Conservation (phyloP, 208 protist species). For the Crithidia sp. region DNA sequence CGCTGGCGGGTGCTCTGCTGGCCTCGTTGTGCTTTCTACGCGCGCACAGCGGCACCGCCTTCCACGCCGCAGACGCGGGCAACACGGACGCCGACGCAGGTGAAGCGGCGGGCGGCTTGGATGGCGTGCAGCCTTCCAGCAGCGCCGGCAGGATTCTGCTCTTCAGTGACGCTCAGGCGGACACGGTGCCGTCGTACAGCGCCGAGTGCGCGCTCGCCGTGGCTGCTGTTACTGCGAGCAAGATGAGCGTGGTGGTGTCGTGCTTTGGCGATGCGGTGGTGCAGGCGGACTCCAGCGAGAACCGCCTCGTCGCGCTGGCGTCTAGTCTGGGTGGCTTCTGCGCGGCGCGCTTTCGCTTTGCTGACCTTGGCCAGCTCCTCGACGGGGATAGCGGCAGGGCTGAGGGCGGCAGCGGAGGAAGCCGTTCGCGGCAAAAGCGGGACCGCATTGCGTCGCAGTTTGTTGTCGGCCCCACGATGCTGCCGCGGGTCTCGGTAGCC, state of each 20-base stretch:
- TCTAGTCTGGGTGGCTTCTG: constrained; percentile 47
- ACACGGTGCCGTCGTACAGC: constrained; percentile 36
- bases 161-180: constrained; percentile 58
- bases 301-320: constrained; percentile 45
- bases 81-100: constrained; percentile 6
- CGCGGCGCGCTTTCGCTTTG: constrained; percentile 30
- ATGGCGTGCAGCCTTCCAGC: neutral
- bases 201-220: constrained; percentile 75
- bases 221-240: constrained; percentile 39
- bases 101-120: neutral
- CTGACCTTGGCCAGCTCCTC: constrained; percentile 45
- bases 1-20: constrained; percentile 67
- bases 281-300: constrained; percentile 9
- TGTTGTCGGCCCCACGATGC: constrained; percentile 52
- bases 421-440: constrained; percentile 25
- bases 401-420: constrained; percentile 5
- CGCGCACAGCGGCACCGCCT: constrained; percentile 29
- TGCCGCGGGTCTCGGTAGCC: constrained; percentile 35
- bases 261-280: constrained; percentile 56
- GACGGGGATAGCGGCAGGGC: constrained; percentile 13
- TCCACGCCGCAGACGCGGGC: neutral
- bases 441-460: constrained; percentile 72
- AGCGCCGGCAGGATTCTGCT: constrained; percentile 38
- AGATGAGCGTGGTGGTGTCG: constrained; percentile 44
- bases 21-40: constrained; percentile 59